These are phyloP conservation scores for Phytomonas francai DNA, from an alignment of 208 protist species.

Conservation along the genomic window DNA sequence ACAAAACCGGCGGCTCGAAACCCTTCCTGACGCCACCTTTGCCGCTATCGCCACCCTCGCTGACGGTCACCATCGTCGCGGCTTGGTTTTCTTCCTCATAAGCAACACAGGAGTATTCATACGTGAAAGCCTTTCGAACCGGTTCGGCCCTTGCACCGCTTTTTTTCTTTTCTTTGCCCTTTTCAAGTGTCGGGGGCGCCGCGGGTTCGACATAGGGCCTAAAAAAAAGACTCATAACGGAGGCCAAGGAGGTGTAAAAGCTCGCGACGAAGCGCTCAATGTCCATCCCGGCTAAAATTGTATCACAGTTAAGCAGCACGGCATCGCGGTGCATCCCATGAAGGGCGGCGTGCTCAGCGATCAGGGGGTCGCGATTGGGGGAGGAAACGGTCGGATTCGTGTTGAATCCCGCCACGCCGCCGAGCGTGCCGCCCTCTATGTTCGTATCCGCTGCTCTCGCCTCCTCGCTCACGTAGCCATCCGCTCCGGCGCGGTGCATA, in stretches of 20 bases:
- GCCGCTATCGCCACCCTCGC: neutral
- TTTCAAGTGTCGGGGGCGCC: neutral
- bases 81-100: conserved; percentile 47
- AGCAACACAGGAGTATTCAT: conserved; percentile 43
- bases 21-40: neutral
- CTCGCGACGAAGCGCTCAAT: conserved; percentile 55
- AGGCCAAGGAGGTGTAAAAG: conserved; percentile 67
- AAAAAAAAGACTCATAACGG: conserved; percentile 59
- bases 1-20: conserved; percentile 1
- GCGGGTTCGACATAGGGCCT: conserved; percentile 21
- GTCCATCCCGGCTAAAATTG: conserved; percentile 68
- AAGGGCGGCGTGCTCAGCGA: conserved; percentile 26
- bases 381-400: neutral
- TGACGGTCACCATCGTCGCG: conserved; percentile 9
- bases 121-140: conserved; percentile 28
- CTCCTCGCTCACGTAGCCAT: neutral
- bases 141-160: neutral
- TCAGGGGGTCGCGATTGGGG: conserved; percentile 23
- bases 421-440: neutral
- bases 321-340: conserved; percentile 49
- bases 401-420: conserved; percentile 2
- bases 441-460: neutral
- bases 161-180: conserved; percentile 1
- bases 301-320: conserved; percentile 73
- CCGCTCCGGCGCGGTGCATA: conserved; percentile 32